Percentiles rank a stretch among this genome's conserved stretches.
Evolutionary conservation across 192 early-diverging fungal genomes (phyloP).

Genomic region (Umbelopsis vinacea): DNA sequence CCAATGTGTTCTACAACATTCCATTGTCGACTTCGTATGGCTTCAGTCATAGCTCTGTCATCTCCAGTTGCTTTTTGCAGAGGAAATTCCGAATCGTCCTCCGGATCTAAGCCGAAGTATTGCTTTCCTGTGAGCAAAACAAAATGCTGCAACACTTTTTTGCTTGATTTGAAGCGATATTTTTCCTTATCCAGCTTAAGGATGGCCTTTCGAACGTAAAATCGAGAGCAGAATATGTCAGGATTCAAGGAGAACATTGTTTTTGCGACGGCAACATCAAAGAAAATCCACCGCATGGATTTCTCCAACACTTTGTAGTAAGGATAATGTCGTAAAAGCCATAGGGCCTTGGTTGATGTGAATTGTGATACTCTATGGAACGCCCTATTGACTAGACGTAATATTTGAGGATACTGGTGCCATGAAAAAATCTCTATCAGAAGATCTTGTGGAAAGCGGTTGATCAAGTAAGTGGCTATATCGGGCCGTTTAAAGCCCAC

Average conservation of each 20-base stretch:
- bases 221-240: constrained; percentile 10
- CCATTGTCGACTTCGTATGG: constrained; percentile 9
- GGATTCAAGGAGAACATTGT: constrained; percentile 1
- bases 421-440: constrained; percentile 14
- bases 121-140: constrained; percentile 12
- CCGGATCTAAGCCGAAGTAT: constrained; percentile 11
- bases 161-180: constrained; percentile 14
- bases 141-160: constrained; percentile 16
- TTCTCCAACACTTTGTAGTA: constrained; percentile 15
- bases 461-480: not conserved
- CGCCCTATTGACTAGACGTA: not conserved
- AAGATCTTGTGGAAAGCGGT: not conserved
- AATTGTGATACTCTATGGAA: constrained; percentile 1
- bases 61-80: constrained; percentile 12
- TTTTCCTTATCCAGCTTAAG: constrained; percentile 11
- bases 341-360: not conserved
- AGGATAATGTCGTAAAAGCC: constrained; percentile 6
- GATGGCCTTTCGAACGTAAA: constrained; percentile 17
- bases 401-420: not conserved
- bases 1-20: constrained; percentile 5
- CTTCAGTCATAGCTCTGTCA: constrained; percentile 9
- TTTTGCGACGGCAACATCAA: constrained; percentile 7
- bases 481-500: not conserved
- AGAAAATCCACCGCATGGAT: constrained; percentile 4
- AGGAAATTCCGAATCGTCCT: constrained; percentile 12